A percentile compares a stretch with the other conserved stretches of the same genome.
These are phyloP conservation scores for Penicillium fuscoglaucum DNA, from an alignment of 2,329 filamentous ascomycete species.

Conservation along the genomic window DNA sequence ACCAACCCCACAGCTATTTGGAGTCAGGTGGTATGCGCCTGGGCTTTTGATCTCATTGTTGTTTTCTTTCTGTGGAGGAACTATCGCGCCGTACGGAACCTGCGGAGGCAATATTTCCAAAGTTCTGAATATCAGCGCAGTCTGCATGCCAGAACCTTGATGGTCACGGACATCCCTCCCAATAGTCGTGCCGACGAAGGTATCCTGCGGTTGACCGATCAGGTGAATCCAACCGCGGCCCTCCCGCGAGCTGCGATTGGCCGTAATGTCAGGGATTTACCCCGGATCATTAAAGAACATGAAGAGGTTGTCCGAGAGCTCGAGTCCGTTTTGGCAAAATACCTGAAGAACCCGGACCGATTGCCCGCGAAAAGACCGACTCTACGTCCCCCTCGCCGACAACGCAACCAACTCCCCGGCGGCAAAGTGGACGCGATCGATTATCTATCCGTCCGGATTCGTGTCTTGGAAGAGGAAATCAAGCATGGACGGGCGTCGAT, in stretches of 20 bases:
- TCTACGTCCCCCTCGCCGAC: conserved; percentile 78
- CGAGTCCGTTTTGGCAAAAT: conserved; percentile 81
- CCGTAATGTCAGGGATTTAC: conserved; percentile 87
- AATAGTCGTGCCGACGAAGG: conserved; percentile 81
- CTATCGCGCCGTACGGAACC: conserved; percentile 68
- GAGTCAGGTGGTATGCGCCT: conserved; percentile 61
- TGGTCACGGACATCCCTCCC: conserved; percentile 79
- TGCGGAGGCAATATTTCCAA: conserved; percentile 79
- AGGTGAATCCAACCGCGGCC: conserved; percentile 73
- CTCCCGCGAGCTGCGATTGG: conserved; percentile 80
- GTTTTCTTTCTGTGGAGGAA: conserved; percentile 87
- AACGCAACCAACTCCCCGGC: conserved; percentile 66
- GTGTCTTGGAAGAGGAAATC: conserved; percentile 77
- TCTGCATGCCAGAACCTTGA: conserved; percentile 69
- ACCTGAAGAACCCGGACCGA: conserved; percentile 81
- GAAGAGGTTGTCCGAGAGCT: conserved; percentile 76
- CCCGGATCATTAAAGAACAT: conserved; percentile 80
- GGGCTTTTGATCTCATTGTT: conserved; percentile 71
- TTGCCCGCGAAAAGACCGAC: conserved; percentile 74
- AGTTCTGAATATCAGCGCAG: conserved; percentile 85
- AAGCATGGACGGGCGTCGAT: conserved; percentile 77
- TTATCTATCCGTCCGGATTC: conserved; percentile 83
- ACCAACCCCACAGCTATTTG: conserved; percentile 50
- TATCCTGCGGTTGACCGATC: conserved; percentile 77
- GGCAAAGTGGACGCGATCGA: conserved; percentile 90